Percentiles rank a stretch among this genome's conserved stretches.
Conservation (phyloP, 1,139 yeast species). For the Candida tropicalis region DNA sequence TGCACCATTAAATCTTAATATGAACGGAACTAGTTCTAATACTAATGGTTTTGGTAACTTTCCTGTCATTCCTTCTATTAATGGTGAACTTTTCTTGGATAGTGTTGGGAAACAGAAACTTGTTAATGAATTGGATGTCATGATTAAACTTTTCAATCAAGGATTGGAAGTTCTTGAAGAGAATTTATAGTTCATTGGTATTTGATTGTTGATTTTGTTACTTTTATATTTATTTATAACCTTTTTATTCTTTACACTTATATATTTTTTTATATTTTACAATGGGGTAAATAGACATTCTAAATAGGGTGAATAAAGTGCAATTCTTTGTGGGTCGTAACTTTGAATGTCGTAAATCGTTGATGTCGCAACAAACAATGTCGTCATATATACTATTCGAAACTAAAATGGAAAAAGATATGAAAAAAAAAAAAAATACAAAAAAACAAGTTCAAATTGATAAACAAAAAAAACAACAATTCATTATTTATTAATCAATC, state of each 20-base stretch:
- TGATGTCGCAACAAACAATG: neutral
- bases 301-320: no score
- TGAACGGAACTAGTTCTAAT: neutral
- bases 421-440: slow-evolving; percentile 1
- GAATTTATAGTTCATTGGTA: slow-evolving; percentile 19
- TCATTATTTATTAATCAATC: neutral
- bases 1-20: neutral
- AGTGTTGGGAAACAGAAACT: slow-evolving; percentile 35
- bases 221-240: neutral
- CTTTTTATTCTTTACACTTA: neutral
- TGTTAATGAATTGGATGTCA: slow-evolving; percentile 39
- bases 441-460: neutral
- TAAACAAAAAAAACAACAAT: neutral
- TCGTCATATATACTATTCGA: no score
- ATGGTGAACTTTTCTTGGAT: slow-evolving; percentile 43
- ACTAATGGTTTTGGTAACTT: slow-evolving; percentile 19
- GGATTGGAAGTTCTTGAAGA: slow-evolving; percentile 47
- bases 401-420: no score
- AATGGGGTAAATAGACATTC: no score
- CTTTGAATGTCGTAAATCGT: neutral
- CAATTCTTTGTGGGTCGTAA: no score
- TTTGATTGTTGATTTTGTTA: neutral
- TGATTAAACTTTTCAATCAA: slow-evolving; percentile 41
- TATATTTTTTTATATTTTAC: no score
- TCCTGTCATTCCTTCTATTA: slow-evolving; percentile 42